These are phyloP conservation scores for Bjerkandera adusta DNA, from an alignment of 1,284 basidiomycete genomes.

Conservation along the genomic window DNA sequence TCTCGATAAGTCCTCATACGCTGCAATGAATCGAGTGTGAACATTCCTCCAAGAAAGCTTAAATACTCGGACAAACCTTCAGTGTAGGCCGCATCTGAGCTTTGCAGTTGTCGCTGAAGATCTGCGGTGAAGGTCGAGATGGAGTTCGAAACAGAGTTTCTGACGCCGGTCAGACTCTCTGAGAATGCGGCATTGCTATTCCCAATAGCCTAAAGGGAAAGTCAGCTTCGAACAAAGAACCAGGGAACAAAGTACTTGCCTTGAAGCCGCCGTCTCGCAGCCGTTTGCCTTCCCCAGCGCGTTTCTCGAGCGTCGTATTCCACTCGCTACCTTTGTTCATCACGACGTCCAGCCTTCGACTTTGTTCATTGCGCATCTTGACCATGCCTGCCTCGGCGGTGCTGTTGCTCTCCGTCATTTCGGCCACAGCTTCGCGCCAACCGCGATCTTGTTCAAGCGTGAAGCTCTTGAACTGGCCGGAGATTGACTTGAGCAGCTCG, in stretches of 20 bases:
- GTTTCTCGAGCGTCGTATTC: conserved; percentile 41
- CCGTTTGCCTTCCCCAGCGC: conserved; percentile 50
- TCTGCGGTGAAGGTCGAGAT: conserved; percentile 51
- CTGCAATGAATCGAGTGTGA: conserved; percentile 29
- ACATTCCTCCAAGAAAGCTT: not conserved
- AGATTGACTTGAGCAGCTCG: conserved; percentile 71
- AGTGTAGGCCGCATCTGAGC: conserved; percentile 41
- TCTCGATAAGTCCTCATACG: conserved; percentile 57
- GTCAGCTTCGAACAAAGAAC: not conserved
- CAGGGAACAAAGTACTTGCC: conserved; percentile 36
- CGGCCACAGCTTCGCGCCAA: conserved; percentile 58
- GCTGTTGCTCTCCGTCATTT: conserved; percentile 55
- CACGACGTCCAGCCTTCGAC: conserved; percentile 41
- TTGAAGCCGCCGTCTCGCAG: conserved; percentile 58
- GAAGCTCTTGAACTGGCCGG: conserved; percentile 69
- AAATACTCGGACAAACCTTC: conserved; percentile 38
- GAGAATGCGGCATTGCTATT: conserved; percentile 40
- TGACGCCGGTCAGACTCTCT: conserved; percentile 44
- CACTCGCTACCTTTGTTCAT: conserved; percentile 40
- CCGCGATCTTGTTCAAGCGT: conserved; percentile 66
- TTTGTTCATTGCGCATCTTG: conserved; percentile 48
- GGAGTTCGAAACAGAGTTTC: conserved; percentile 43
- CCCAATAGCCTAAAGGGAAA: conserved; percentile 38
- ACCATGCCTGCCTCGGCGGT: conserved; percentile 51
- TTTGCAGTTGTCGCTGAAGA: conserved; percentile 48